Evolutionary conservation across 768 basidiomycete species (phyloP).

Genomic region (Podaxis mareebaensis): DNA sequence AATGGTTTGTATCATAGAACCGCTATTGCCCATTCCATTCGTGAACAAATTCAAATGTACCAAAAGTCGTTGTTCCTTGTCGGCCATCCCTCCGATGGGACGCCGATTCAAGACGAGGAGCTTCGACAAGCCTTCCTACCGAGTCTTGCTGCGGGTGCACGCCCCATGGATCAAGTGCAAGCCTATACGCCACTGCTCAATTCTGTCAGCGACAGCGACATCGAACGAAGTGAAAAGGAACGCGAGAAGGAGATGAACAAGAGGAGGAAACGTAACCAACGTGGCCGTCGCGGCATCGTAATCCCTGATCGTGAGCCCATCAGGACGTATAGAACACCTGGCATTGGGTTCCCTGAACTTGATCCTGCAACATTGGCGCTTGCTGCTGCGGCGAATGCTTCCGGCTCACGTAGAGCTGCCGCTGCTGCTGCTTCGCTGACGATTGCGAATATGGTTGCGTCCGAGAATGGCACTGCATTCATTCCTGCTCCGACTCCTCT

Average conservation of each 20-base stretch:
- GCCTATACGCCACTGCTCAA: conserved; percentile 88
- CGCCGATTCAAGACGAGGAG: conserved; percentile 83
- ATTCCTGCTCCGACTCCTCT: conserved; percentile 32
- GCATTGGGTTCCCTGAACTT: conserved; percentile 80
- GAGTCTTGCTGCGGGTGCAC: conserved; percentile 66
- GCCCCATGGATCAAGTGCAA: conserved; percentile 75
- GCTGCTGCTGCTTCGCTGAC: conserved; percentile 81
- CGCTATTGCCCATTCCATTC: conserved; percentile 91
- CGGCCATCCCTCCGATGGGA: conserved; percentile 83
- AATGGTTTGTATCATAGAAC: conserved; percentile 53
- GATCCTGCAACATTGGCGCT: conserved; percentile 70
- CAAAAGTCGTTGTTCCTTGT: conserved; percentile 90
- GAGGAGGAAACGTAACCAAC: conserved; percentile 81
- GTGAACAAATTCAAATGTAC: conserved; percentile 92
- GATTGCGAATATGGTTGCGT: conserved; percentile 92
- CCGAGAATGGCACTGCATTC: conserved; percentile 77
- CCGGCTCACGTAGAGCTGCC: conserved; percentile 78
- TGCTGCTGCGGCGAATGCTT: conserved; percentile 63
- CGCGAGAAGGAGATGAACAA: conserved; percentile 91
- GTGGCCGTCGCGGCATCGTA: conserved; percentile 76
- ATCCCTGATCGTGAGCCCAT: conserved; percentile 93
- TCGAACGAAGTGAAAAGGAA: conserved; percentile 88
- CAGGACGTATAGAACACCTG: conserved; percentile 89
- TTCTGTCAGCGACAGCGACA: conserved; percentile 84
- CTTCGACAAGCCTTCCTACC: conserved; percentile 89